Conservation (phyloP, 2,329 filamentous ascomycete genomes). For the Calonectria pauciramosa region DNA sequence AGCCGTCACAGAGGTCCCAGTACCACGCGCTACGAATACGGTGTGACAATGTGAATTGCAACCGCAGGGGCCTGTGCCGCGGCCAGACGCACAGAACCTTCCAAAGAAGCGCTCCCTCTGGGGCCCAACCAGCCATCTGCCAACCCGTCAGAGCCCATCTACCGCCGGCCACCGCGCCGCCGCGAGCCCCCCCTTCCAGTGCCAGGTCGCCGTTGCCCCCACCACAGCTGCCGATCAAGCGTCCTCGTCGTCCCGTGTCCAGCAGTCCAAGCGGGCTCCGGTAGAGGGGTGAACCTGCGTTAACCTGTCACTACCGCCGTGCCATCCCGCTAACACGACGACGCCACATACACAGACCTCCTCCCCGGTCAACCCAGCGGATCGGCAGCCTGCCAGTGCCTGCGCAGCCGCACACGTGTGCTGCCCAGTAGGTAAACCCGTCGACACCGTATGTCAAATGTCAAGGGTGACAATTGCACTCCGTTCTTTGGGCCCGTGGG, state of each 20-base stretch:
- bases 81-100: constrained; percentile 27
- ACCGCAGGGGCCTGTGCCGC: constrained; percentile 5
- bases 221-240: constrained; percentile 1
- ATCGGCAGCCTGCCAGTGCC: constrained; percentile 15
- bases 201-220: constrained; percentile 11
- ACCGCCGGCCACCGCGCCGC: not conserved
- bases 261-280: constrained; percentile 18
- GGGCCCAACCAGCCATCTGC: not conserved
- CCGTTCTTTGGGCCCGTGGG: not conserved
- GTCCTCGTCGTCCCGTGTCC: constrained; percentile 6
- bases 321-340: constrained; percentile 17
- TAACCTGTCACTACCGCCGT: not conserved
- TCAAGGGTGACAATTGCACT: constrained; percentile 3
- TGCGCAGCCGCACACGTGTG: constrained; percentile 5
- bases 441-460: not conserved
- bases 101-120: constrained; percentile 24
- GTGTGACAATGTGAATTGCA: constrained; percentile 19
- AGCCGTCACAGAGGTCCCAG: constrained; percentile 4
- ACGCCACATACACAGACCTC: constrained; percentile 16
- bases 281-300: constrained; percentile 13
- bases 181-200: not conserved
- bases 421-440: not conserved
- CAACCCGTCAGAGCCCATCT: not conserved
- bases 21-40: constrained; percentile 22
- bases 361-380: constrained; percentile 8